Evolutionary conservation across 2,329 filamentous ascomycete genomes (phyloP).

Genomic region (Clarireedia hainanense): DNA sequence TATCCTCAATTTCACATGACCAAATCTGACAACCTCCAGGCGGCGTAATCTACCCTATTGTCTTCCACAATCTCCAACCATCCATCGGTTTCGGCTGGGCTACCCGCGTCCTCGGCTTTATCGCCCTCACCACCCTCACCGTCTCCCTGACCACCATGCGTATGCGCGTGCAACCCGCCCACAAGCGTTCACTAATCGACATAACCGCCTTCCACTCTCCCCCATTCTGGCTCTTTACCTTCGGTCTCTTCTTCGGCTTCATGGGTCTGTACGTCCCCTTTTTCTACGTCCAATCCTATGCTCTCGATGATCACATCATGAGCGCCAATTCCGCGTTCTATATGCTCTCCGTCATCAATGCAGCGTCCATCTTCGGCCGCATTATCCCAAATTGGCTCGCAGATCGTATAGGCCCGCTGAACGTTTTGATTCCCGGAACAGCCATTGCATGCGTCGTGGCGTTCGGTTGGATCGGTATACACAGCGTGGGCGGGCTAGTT

Average conservation of each 20-base stretch:
- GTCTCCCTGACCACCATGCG: conserved; percentile 27
- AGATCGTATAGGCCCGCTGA: conserved; percentile 15
- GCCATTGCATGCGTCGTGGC: conserved; percentile 10
- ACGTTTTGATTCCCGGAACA: conserved; percentile 29
- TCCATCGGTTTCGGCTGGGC: conserved; percentile 25
- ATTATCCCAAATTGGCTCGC: conserved; percentile 16
- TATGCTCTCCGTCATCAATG: conserved; percentile 17
- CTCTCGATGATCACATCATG: conserved; percentile 9
- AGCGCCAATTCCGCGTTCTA: conserved; percentile 15
- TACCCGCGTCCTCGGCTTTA: conserved; percentile 21
- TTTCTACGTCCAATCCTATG: conserved; percentile 17
- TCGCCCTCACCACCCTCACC: conserved; percentile 17
- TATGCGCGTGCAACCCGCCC: conserved; percentile 54
- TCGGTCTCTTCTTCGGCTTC: conserved; percentile 40
- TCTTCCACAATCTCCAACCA: conserved; percentile 29
- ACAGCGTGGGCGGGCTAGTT: conserved; percentile 9
- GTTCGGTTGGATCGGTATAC: conserved; percentile 13
- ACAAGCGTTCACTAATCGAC: conserved; percentile 14
- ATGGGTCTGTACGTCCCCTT: conserved; percentile 19
- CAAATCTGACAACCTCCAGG: conserved; percentile 47
- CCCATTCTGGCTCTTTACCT: conserved; percentile 27
- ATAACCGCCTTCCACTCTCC: conserved; percentile 6
- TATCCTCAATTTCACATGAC: conserved; percentile 14
- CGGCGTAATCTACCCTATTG: conserved; percentile 56
- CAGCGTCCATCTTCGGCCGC: conserved; percentile 17